Base-by-base conservation (phyloP, 768 basidiomycete species). In the Daedaleopsis nitida region DNA sequence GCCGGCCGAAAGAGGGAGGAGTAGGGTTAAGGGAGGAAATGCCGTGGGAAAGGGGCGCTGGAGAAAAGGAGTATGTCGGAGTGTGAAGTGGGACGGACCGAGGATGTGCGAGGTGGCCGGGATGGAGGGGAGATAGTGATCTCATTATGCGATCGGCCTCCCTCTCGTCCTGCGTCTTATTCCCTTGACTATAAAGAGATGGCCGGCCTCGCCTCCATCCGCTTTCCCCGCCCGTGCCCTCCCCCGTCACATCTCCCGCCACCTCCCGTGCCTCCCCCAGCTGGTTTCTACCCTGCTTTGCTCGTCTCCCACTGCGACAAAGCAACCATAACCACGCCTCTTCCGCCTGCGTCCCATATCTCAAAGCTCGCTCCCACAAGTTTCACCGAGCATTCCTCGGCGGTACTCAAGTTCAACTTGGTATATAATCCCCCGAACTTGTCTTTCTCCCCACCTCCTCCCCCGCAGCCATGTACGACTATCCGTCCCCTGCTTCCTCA, bases 381-480 rank as follows among this genome's bases (percentile, higher is more conserved):
- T 60, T 57, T 60, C 55, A 38, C 63, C 63, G 63, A 49, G 35
- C 58, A n/a, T 57, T 52, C 54, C 35, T 47, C 57, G 53, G 45
- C 54, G 58, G 38, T 58, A 12, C 48, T 39, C 32, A 24, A 55
- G 38, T 44, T 19, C 38, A 58, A 54, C 62, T 35, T 42, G 39
- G 13, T 42, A 42, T 42, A 42, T 42, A 42, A 42, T 13, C 39
- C 27, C 27, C 27, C 27, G 27, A 42, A 13, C 39, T 42, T 17
- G 17, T 42, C 39, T 58, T 24, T 35, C 54, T 43, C 55, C 47
- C 50, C 58, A n/a, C 52, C 53, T 57, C 24, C 44, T 42, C 49
- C 43, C 49, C 51, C 23, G 43, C 62, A 52, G 55, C 62, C 61
- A 70, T 70, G 69, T 64, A 66, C 65, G 65, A 68, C 65, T 62